These are phyloP conservation scores for Aureobasidium uvarum DNA, from an alignment of 2,329 filamentous ascomycete genomes.

Conservation along the genomic window DNA sequence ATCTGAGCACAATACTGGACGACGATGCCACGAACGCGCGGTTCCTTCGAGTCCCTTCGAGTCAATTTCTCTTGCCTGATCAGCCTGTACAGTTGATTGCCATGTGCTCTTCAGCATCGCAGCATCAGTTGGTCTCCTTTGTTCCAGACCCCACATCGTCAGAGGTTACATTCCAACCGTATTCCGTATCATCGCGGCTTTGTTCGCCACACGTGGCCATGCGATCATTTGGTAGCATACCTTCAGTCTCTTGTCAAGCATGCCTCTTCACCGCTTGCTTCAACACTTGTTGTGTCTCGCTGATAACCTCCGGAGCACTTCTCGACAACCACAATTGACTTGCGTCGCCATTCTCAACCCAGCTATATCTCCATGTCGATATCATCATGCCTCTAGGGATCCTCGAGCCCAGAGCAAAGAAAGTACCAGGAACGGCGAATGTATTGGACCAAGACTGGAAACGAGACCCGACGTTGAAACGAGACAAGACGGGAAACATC, in stretches of 20 bases:
- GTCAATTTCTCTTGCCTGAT: too few relatives aligned
- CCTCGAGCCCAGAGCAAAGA: constrained; percentile 64
- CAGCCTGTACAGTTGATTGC: too few relatives aligned
- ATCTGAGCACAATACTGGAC: too few relatives aligned
- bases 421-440: constrained; percentile 62
- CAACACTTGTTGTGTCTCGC: not conserved
- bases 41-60: too few relatives aligned
- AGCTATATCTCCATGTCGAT: not conserved
- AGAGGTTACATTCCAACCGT: constrained; percentile 9
- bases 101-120: too few relatives aligned
- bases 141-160: not conserved
- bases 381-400: constrained; percentile 66
- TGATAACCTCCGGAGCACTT: not conserved
- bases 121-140: too few relatives aligned
- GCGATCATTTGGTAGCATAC: constrained; percentile 1
- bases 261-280: not conserved
- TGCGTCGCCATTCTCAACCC: not conserved
- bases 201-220: constrained; percentile 20
- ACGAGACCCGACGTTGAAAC: constrained; percentile 26
- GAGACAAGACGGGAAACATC: constrained; percentile 26
- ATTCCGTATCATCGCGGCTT: not conserved
- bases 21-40: too few relatives aligned
- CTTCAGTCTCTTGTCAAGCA: constrained; percentile 7
- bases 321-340: not conserved
- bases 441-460: constrained; percentile 39